These are phyloP conservation scores for Daldinia loculata DNA, from an alignment of 495 filamentous ascomycete species.

Conservation along the genomic window DNA sequence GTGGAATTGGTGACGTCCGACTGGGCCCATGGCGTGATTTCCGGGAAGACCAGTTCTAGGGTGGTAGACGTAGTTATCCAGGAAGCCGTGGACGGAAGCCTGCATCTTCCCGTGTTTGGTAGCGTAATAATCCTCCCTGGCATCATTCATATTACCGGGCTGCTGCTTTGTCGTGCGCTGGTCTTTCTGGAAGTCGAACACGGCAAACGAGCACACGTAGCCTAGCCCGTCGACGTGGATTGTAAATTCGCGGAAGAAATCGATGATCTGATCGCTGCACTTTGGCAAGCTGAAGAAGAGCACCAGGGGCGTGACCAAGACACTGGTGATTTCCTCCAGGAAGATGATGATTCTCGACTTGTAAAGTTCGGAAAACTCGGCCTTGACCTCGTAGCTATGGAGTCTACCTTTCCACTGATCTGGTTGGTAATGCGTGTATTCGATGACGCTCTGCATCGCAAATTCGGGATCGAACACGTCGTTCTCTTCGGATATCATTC, in stretches of 20 bases:
- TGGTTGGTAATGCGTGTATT: slow-evolving; percentile 91
- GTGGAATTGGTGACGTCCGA: slow-evolving; percentile 69
- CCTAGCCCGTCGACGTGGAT: slow-evolving; percentile 96
- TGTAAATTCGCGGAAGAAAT: slow-evolving; percentile 98
- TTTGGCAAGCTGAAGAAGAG: slow-evolving; percentile 87
- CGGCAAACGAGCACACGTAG: slow-evolving; percentile 94
- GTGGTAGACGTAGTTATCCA: slow-evolving; percentile 85
- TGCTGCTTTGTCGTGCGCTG: slow-evolving; percentile 62
- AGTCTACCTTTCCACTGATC: slow-evolving; percentile 86
- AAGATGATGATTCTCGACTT: slow-evolving; percentile 90
- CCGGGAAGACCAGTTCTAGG: slow-evolving; percentile 62
- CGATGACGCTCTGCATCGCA: slow-evolving; percentile 84
- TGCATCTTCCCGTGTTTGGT: slow-evolving; percentile 98
- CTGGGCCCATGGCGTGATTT: slow-evolving; percentile 55
- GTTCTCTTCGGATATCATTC: slow-evolving; percentile 84
- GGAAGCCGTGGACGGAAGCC: slow-evolving; percentile 89
- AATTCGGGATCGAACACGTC: slow-evolving; percentile 91
- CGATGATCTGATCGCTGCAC: slow-evolving; percentile 90
- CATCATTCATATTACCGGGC: slow-evolving; percentile 58
- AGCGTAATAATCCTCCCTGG: slow-evolving; percentile 90
- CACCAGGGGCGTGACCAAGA: slow-evolving; percentile 89
- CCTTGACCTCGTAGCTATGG: slow-evolving; percentile 83
- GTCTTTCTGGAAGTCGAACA: slow-evolving; percentile 96
- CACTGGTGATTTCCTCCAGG: slow-evolving; percentile 88
- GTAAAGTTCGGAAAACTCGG: slow-evolving; percentile 88